Evolutionary conservation across 106 monocot genomes (phyloP).

Genomic region (Dendrobium nobile): DNA sequence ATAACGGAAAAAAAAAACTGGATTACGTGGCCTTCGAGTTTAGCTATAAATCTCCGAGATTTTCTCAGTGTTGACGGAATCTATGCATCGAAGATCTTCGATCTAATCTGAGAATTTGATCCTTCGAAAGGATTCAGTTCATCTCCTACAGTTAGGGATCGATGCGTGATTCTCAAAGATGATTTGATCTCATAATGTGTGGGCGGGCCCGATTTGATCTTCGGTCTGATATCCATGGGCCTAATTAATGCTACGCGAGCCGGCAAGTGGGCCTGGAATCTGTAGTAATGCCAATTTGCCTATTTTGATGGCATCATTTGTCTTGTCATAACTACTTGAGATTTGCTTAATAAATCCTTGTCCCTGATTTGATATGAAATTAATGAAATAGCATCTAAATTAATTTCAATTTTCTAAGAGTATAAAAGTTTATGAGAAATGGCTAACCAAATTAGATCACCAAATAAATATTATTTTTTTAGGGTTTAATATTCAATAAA

Average conservation of each 20-base stretch:
- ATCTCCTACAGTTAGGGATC: neutral
- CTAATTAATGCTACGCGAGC: neutral
- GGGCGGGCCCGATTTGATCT: constrained; percentile 1
- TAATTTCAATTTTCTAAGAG: too few species aligned
- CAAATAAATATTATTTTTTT: too few species aligned
- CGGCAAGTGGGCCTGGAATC: neutral
- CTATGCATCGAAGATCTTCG: neutral
- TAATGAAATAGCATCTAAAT: neutral
- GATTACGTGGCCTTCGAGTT: neutral
- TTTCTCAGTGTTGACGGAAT: constrained; percentile 6
- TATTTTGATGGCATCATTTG: neutral
- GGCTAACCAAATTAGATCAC: too few species aligned
- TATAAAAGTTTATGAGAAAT: too few species aligned
- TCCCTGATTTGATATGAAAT: neutral
- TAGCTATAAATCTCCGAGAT: neutral
- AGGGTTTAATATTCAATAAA: too few species aligned
- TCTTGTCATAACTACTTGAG: neutral
- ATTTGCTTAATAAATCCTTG: neutral
- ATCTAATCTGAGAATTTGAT: neutral
- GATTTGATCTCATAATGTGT: neutral
- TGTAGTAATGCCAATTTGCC: neutral
- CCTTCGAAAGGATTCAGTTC: neutral
- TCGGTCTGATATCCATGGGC: neutral
- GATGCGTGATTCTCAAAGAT: neutral
- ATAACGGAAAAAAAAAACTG: neutral